Evolutionary conservation across 192 early-diverging fungal species (phyloP), one percentile per base, ranked within the genome.

Genomic region (Coemansia sp.): DNA sequence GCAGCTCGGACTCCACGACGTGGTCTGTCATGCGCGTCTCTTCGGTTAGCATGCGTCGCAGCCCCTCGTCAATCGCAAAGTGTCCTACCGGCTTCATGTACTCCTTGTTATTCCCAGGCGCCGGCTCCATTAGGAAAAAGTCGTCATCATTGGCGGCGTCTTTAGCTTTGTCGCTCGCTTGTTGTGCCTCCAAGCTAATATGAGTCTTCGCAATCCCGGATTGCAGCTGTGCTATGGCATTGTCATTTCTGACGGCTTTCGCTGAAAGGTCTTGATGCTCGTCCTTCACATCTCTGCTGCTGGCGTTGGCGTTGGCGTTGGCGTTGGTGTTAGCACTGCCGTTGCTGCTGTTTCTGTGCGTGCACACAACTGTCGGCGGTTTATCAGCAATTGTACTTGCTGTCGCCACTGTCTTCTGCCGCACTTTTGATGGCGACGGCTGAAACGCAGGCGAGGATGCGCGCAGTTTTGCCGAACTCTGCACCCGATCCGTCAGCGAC

Each of bases 1-100:
- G 92, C 9, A 94, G 74, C 10, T 86, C 87, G 40, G 86, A 85
- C 25, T 89, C 87, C 51, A 71, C 69, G 5, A 88, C 88, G 25
- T 48, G 40, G 45, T 40, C 66, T 32, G 58, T 42, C 7, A 67
- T 69, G 4, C 64, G 70, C 69, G 65, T 68, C 63, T 89, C 87
- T 49, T 84, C 72, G 32, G 87, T 86, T 56, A 98, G 79, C 32
- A 90, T 87, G 68, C 96, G 92, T 14, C 95, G 86, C 43, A 97
- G 81, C 38, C 84, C 70, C 61, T 97, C 95, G 19, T 92, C 83
- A 60, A 97, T 89, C 44, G 94, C 95, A 79, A 96, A 95, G 63
- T 90, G 74, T 56, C 92, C 88, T 49, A 91, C 90, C 0, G 91
- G 79, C 67, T 89, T 86, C 83, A 95, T 91, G 67, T 96, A 87